Percentiles rank a stretch among this genome's conserved stretches.
These are phyloP conservation scores for Coprinopsis marcescibilis DNA, from an alignment of 768 basidiomycete species.

Conservation along the genomic window DNA sequence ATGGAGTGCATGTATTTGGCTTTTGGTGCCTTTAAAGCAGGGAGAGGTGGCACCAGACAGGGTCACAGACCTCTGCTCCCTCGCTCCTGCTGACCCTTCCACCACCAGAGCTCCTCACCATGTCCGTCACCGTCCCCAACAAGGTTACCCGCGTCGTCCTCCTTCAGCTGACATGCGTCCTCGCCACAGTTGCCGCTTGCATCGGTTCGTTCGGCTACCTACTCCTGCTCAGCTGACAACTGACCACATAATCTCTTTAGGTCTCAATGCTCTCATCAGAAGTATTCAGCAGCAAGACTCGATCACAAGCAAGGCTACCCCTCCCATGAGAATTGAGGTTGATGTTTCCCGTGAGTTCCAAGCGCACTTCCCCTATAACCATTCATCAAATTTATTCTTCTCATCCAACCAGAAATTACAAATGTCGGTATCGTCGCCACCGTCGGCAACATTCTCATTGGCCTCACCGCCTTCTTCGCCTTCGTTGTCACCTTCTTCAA, in stretches of 20 bases:
- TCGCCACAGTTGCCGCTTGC: constrained; percentile 8
- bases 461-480: constrained; percentile 11
- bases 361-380: neutral
- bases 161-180: neutral
- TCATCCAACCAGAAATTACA: constrained; percentile 30
- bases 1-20: neutral
- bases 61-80: neutral
- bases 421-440: constrained; percentile 28
- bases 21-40: neutral
- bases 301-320: constrained; percentile 26
- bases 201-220: constrained; percentile 4
- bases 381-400: neutral
- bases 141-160: constrained; percentile 1
- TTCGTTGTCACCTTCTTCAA: constrained; percentile 7
- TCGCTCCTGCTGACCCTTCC: neutral
- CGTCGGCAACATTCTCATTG: constrained; percentile 15
- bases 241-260: constrained; percentile 15
- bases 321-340: constrained; percentile 30
- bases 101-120: neutral
- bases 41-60: neutral
- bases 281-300: constrained; percentile 32
- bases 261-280: constrained; percentile 36
- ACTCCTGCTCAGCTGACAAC: too few species aligned
- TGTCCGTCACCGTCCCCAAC: constrained; percentile 1
- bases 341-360: constrained; percentile 27